Conservation (phyloP, 1,139 yeast species). For the Waltiozyma sp. region DNA sequence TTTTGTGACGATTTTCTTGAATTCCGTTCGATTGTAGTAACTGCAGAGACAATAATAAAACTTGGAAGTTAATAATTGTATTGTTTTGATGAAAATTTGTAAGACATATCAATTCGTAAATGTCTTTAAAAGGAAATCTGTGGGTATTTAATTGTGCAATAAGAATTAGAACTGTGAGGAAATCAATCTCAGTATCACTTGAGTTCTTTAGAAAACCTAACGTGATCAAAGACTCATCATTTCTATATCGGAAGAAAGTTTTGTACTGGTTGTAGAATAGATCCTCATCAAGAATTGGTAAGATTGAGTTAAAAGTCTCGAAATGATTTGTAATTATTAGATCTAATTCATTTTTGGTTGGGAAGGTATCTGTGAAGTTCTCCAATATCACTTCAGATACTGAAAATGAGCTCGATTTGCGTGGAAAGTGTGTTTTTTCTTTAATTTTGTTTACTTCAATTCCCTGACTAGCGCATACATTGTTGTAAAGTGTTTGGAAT, state of each 20-base stretch:
- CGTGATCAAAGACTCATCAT: slow-evolving; percentile 40
- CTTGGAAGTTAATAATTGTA: slow-evolving; percentile 14
- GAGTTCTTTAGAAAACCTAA: neutral
- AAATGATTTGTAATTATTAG: slow-evolving; percentile 42
- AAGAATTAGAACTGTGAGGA: slow-evolving; percentile 30
- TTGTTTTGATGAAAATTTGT: neutral
- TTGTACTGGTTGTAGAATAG: slow-evolving; percentile 47
- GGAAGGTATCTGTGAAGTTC: slow-evolving; percentile 31
- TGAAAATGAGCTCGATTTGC: neutral
- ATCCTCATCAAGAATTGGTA: slow-evolving; percentile 53
- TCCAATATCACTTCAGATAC: slow-evolving; percentile 22
- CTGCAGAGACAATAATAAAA: slow-evolving; percentile 12
- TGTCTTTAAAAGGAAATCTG: slow-evolving; percentile 17
- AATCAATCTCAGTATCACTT: slow-evolving; percentile 30
- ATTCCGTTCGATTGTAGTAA: slow-evolving; percentile 12
- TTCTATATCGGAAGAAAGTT: slow-evolving; percentile 27
- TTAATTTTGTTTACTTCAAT: neutral
- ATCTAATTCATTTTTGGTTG: slow-evolving; percentile 38
- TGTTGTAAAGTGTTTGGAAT: slow-evolving; percentile 11
- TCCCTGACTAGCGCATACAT: slow-evolving; percentile 4
- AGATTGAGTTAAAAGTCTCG: slow-evolving; percentile 42
- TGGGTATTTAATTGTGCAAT: slow-evolving; percentile 25
- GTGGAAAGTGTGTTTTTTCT: neutral
- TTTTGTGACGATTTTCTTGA: slow-evolving; percentile 14
- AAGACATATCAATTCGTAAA: slow-evolving; percentile 14